Percentiles rank a stretch among this genome's conserved stretches.
These are phyloP conservation scores for Populus nigra DNA, from an alignment of 345 rosid genomes.

Conservation along the genomic window DNA sequence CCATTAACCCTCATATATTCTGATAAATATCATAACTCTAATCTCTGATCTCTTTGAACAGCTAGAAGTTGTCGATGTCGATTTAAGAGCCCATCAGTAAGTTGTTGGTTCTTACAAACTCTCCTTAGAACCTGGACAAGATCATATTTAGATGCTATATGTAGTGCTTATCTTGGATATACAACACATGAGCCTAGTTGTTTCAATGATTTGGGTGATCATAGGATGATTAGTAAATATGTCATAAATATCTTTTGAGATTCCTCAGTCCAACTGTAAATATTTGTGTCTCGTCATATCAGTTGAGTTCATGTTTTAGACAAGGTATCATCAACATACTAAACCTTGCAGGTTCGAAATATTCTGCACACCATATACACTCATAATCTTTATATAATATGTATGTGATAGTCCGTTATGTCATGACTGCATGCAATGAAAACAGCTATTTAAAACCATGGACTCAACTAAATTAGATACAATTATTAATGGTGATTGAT, in stretches of 20 bases:
- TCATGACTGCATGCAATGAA: background rate
- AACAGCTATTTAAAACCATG: background rate
- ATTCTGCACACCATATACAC: too few species aligned
- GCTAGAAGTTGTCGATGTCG: slow-evolving; percentile 24
- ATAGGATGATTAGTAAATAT: background rate
- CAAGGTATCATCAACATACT: background rate
- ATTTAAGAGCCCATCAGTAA: slow-evolving; percentile 14
- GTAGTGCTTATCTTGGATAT: slow-evolving; percentile 1
- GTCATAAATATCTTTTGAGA: background rate
- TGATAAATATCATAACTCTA: slow-evolving; percentile 15
- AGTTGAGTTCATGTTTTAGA: background rate
- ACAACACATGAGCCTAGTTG: background rate
- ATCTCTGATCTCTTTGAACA: slow-evolving; percentile 11
- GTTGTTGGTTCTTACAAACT: background rate
- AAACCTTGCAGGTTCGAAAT: background rate
- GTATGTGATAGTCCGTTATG: background rate
- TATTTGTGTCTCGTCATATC: background rate
- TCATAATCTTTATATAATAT: too few species aligned
- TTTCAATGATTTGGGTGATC: background rate
- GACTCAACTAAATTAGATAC: slow-evolving; percentile 10
- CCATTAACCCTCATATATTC: slow-evolving; percentile 11
- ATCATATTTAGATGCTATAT: slow-evolving; percentile 15
- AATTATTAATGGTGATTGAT: background rate
- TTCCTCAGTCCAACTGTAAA: background rate
- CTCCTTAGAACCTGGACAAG: slow-evolving; percentile 6